Percentiles rank a stretch among this genome's conserved stretches.
Evolutionary conservation across 805 yeast genomes (phyloP).

Genomic region (Saturnispora kantuleensis): DNA sequence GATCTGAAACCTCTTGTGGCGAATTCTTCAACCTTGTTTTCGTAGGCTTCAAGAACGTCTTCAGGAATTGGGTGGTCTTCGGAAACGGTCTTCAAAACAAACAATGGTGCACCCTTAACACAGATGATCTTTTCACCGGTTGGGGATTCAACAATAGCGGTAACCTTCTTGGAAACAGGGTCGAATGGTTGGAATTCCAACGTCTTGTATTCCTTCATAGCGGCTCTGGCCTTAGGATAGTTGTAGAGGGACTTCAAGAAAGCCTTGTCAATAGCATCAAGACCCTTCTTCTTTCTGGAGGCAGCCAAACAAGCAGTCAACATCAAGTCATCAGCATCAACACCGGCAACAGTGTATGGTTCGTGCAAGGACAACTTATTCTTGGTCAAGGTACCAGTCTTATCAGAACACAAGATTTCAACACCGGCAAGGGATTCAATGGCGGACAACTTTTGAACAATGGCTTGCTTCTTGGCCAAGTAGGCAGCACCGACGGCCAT

Average conservation of each 20-base stretch:
- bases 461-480: constrained; percentile 94
- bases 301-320: constrained; percentile 97
- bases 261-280: constrained; percentile 95
- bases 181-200: constrained; percentile 95
- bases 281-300: constrained; percentile 95
- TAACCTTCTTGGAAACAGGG: constrained; percentile 95
- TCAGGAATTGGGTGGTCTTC: constrained; percentile 96
- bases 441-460: constrained; percentile 93
- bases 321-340: constrained; percentile 91
- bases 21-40: constrained; percentile 94
- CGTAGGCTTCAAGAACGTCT: constrained; percentile 87
- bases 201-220: constrained; percentile 89
- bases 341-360: constrained; percentile 97
- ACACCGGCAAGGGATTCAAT: constrained; percentile 97
- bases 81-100: constrained; percentile 92
- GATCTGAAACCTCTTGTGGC: constrained; percentile 98
- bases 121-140: constrained; percentile 90
- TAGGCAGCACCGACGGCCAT: constrained; percentile 99
- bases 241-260: constrained; percentile 80
- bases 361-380: constrained; percentile 92
- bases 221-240: constrained; percentile 89
- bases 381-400: constrained; percentile 97
- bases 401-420: constrained; percentile 94
- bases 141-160: constrained; percentile 91
- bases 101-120: constrained; percentile 97